phyloP scores from a whole-genome alignment of 108 stramenopile genomes.

The Parietichytrium sp. region DNA sequence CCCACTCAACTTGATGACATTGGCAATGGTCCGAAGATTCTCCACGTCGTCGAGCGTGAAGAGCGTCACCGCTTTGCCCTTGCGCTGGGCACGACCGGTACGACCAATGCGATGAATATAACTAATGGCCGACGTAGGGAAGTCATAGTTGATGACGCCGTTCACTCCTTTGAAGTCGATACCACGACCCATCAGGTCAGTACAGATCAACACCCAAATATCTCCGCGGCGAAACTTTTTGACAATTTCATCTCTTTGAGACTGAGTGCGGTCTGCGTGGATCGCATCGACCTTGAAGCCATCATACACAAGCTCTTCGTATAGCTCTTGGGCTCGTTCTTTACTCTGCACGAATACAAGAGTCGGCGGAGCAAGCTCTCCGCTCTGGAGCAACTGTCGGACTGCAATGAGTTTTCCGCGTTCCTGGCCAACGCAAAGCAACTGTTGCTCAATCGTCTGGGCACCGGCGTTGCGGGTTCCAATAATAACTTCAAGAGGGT shows the following conservation, averaged over 20 bases:
- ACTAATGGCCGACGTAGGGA: conserved; percentile 79
- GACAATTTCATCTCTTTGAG: conserved; percentile 83
- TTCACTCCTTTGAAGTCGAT: conserved; percentile 96
- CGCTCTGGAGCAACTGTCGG: conserved; percentile 46
- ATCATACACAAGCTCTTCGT: conserved; percentile 83
- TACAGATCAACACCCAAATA: conserved; percentile 95
- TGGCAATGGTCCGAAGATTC: conserved; percentile 81
- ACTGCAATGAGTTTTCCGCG: conserved; percentile 95
- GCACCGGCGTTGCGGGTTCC: conserved; percentile 68
- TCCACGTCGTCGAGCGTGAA: conserved; percentile 85
- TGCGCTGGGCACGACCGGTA: conserved; percentile 84
- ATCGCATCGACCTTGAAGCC: conserved; percentile 88
- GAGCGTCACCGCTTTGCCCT: conserved; percentile 88
- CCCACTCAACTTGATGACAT: conserved; percentile 86
- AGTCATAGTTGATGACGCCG: conserved; percentile 94
- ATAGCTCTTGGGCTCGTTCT: conserved; percentile 90
- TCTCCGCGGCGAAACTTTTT: conserved; percentile 87
- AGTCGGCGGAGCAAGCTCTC: conserved; percentile 78
- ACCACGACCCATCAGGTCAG: conserved; percentile 94
- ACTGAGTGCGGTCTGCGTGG: conserved; percentile 78
- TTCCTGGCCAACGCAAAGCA: conserved; percentile 93
- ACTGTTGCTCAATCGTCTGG: conserved; percentile 55
- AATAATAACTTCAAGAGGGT: conserved; percentile 81
- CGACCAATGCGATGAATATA: conserved; percentile 97
- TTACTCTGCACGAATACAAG: conserved; percentile 90